These are phyloP conservation scores for Arachis hypogaea DNA, from an alignment of 306 rosid genomes.

Conservation along the genomic window DNA sequence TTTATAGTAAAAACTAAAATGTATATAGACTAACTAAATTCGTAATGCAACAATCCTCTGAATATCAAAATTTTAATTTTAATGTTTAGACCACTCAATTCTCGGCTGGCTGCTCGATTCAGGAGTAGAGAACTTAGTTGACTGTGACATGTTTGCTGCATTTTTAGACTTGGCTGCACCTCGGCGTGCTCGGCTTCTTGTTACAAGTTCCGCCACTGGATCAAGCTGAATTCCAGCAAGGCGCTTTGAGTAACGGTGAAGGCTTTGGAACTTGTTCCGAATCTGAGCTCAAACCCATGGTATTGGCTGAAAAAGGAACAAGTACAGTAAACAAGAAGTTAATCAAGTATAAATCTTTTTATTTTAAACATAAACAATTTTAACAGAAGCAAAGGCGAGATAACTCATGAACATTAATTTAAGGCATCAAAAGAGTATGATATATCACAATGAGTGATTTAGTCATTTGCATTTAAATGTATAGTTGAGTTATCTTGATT, in stretches of 20 bases:
- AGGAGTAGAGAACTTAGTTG: constrained; percentile 21
- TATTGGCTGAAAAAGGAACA: constrained; percentile 48
- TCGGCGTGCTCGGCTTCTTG: constrained; percentile 47
- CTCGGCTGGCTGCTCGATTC: not conserved
- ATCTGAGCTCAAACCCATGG: constrained; percentile 40
- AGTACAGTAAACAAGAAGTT: not conserved
- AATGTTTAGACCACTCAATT: too few relatives aligned
- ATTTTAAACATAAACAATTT: not conserved
- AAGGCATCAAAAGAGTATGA: not conserved
- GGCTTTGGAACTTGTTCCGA: constrained; percentile 37
- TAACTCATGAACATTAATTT: not conserved
- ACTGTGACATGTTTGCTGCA: constrained; percentile 2
- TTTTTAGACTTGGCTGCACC: constrained; percentile 27
- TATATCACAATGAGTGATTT: too few relatives aligned
- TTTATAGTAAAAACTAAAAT: too few relatives aligned
- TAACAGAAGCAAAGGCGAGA: too few relatives aligned
- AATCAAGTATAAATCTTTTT: constrained; percentile 24
- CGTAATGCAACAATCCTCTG: too few relatives aligned
- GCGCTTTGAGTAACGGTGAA: constrained; percentile 82
- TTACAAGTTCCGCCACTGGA: constrained; percentile 57
- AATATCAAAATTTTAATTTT: too few relatives aligned
- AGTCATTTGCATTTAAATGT: too few relatives aligned
- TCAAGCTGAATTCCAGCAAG: constrained; percentile 82
- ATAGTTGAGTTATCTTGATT: too few relatives aligned
- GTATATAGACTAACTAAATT: too few relatives aligned